Evolutionary conservation across 208 protist genomes (phyloP), one percentile per base, ranked within the genome.

Genomic region (Trypanosoma grayi): DNA sequence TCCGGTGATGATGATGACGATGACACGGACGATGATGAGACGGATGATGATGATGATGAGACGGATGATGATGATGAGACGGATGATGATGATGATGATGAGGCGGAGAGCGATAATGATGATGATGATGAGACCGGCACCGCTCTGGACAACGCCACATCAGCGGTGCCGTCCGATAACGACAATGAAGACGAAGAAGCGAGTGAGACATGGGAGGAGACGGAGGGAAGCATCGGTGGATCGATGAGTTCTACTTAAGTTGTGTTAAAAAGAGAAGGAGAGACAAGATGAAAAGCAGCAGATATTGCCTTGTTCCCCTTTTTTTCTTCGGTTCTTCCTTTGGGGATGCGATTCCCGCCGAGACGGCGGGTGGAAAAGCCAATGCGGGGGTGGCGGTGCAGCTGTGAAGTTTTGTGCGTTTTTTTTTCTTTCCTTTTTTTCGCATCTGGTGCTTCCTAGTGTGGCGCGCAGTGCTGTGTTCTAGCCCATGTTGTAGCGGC

Each of bases 121-220:
- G 45, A 51, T 25, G 36, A 50, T 14, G 27, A 45, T 18, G 34
- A 44, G 8, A 53, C 20, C 4, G 27, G 34, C 30, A 28, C 14
- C 30, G 34, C 0, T 36, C 13, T 37, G 18, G 60, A 55, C 31
- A 63, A 34, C 56, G 28, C n/a, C 2, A 64, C 36, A 10, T 24
- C 18, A 27, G 59, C 40, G 20, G 14, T 55, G 2, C 50, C 37
- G 14, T 55, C 56, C 27, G 70, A 70, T 0, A 68, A 75, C 11
- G 63, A 59, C 13, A 43, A 60, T 8, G 73, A 75, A n/a, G 40
- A 58, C 54, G 57, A 63, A 33, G 66, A 75, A 50, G 66, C 66
- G 22, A 53, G 57, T 3, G 67, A 69, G 36, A 53, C 27, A 4
- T 41, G 56, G n/a, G 66, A 70, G 24, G 60, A 58, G n/a, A 55